Conservation (phyloP, 768 basidiomycete species). For the Dictyophora rubrovolvata region DNA sequence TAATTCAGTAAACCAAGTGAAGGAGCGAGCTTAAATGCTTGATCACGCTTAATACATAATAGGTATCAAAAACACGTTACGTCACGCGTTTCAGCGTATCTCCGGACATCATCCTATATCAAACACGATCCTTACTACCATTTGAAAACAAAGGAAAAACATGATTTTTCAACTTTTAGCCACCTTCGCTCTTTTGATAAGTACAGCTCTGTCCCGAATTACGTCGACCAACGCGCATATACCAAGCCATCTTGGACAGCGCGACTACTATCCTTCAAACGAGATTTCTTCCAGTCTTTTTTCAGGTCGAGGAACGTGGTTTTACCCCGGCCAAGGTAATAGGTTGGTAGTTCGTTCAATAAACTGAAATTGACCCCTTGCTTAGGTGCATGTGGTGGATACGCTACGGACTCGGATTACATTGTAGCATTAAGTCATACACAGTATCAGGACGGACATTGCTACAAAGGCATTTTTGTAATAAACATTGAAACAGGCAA, state of each 20-base stretch:
- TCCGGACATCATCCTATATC: too few relatives aligned
- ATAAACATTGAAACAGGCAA: background rate
- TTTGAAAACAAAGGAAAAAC: background rate
- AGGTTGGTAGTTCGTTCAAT: background rate
- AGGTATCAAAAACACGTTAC: too few relatives aligned
- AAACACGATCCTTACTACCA: too few relatives aligned
- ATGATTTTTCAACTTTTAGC: background rate
- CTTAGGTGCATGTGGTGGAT: slow-evolving; percentile 3
- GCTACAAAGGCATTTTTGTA: background rate
- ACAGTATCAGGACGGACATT: background rate
- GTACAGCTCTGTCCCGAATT: background rate
- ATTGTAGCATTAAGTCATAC: slow-evolving; percentile 1
- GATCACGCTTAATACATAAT: too few relatives aligned
- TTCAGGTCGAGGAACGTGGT: slow-evolving; percentile 1
- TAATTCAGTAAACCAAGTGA: too few relatives aligned
- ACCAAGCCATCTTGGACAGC: background rate
- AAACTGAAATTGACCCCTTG: background rate
- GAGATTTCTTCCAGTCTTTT: background rate
- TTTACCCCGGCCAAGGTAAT: background rate
- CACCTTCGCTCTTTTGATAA: background rate
- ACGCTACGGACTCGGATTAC: background rate
- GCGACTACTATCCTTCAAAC: background rate
- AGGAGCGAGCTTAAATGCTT: too few relatives aligned
- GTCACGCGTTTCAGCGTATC: too few relatives aligned
- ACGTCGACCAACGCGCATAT: background rate